Percentiles rank a stretch among this genome's conserved stretches.
Conservation (phyloP, 768 basidiomycete species). For the Ramaria sp. region DNA sequence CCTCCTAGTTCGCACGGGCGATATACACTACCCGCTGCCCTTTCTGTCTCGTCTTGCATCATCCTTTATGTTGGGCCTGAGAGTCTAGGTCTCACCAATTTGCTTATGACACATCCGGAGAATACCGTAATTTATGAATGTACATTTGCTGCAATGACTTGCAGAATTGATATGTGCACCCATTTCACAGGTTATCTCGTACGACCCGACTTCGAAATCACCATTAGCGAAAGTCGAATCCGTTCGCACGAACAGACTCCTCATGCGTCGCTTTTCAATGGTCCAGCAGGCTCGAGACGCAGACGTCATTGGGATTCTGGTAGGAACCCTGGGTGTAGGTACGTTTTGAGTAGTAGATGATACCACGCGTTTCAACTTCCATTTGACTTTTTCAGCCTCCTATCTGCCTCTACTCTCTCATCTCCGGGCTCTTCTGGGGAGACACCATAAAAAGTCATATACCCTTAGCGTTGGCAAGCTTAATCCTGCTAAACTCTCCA, state of each 20-base stretch:
- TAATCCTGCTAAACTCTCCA: slow-evolving; percentile 89
- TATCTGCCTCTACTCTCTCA: slow-evolving; percentile 81
- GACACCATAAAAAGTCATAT: slow-evolving; percentile 79
- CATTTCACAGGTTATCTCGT: slow-evolving; percentile 55
- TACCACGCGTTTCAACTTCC: background rate
- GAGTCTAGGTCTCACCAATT: slow-evolving; percentile 69
- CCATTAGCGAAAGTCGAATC: slow-evolving; percentile 44
- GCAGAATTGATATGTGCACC: background rate
- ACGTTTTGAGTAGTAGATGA: slow-evolving; percentile 15
- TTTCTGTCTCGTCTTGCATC: slow-evolving; percentile 18
- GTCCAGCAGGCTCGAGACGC: slow-evolving; percentile 86
- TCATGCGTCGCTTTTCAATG: slow-evolving; percentile 82
- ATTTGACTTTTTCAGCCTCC: slow-evolving; percentile 37
- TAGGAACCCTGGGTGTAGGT: slow-evolving; percentile 90
- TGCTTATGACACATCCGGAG: slow-evolving; percentile 72
- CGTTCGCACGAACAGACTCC: slow-evolving; percentile 59
- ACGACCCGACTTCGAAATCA: slow-evolving; percentile 44
- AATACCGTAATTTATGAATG: slow-evolving; percentile 36
- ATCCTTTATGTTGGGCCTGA: slow-evolving; percentile 69
- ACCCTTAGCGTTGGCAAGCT: slow-evolving; percentile 93
- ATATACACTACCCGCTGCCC: background rate
- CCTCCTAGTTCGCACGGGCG: background rate
- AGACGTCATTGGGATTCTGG: slow-evolving; percentile 90
- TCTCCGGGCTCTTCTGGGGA: slow-evolving; percentile 58
- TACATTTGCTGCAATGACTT: no score